These are phyloP conservation scores for Sonneratia caseolaris DNA, from an alignment of 345 rosid genomes.

Conservation along the genomic window DNA sequence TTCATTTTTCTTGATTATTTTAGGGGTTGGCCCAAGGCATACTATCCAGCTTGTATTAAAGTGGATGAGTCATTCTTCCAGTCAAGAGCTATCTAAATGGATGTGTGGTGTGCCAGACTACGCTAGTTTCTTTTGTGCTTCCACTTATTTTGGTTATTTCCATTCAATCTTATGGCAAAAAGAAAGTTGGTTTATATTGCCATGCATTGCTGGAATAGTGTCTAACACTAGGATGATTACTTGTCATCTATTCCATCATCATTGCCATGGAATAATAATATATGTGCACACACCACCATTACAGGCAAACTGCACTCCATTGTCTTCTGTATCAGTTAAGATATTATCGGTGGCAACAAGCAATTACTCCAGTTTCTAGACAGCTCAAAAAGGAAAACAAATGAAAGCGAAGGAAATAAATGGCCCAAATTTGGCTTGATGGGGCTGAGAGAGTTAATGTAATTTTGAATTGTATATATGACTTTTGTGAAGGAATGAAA, in stretches of 20 bases:
- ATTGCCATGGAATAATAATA: not conserved
- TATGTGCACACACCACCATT: no score
- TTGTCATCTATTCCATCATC: not conserved
- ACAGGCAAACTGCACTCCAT: no score
- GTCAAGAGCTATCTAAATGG: constrained; percentile 71
- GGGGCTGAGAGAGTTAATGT: no score
- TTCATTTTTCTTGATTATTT: not conserved
- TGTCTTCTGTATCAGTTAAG: no score
- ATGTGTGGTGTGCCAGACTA: constrained; percentile 64
- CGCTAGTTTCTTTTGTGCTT: constrained; percentile 6
- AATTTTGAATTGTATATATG: no score
- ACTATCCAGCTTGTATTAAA: constrained; percentile 89
- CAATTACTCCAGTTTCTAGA: no score
- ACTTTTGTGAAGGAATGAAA: no score
- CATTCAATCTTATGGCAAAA: not conserved
- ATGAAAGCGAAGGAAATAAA: no score
- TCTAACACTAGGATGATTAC: not conserved
- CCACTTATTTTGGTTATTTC: constrained; percentile 2
- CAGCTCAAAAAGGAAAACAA: no score
- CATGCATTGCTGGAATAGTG: not conserved
- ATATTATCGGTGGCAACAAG: no score
- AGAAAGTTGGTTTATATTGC: not conserved
- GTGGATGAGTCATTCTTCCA: constrained; percentile 79
- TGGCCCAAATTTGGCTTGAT: no score
- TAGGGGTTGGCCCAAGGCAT: constrained; percentile 98